Conservation (phyloP, 331 rosid species). For the Saraca asoca region DNA sequence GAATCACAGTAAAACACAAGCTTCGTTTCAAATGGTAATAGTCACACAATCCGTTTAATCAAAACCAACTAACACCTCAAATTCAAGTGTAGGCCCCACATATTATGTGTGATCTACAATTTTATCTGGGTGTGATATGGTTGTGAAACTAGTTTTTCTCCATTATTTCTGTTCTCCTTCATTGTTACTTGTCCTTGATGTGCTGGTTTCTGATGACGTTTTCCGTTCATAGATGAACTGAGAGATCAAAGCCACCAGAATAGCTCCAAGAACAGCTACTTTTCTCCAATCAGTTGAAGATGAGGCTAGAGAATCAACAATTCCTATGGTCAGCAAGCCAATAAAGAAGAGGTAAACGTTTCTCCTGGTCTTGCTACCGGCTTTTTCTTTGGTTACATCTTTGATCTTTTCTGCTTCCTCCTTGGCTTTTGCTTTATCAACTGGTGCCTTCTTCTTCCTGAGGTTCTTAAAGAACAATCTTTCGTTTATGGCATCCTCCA, state of each 20-base stretch:
- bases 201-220: constrained; percentile 53
- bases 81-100: too few relatives aligned
- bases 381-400: constrained; percentile 55
- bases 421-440: constrained; percentile 55
- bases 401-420: constrained; percentile 64
- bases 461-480: constrained; percentile 85
- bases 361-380: constrained; percentile 46
- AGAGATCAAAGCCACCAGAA: constrained; percentile 66
- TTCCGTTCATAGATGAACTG: constrained; percentile 81
- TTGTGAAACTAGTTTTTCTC: too few relatives aligned
- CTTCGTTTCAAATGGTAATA: constrained; percentile 32
- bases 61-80: too few relatives aligned
- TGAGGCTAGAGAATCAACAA: constrained; percentile 62
- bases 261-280: constrained; percentile 70
- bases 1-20: constrained; percentile 6
- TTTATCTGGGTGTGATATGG: too few relatives aligned
- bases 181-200: constrained; percentile 32
- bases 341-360: constrained; percentile 69
- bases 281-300: constrained; percentile 73
- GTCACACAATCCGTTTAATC: too few relatives aligned
- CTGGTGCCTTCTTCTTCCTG: constrained; percentile 47
- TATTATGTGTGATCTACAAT: too few relatives aligned
- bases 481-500: constrained; percentile 72
- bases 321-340: constrained; percentile 55
- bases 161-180: constrained; percentile 39